These are phyloP conservation scores for Thielaviopsis euricoi DNA, from an alignment of 2,329 filamentous ascomycete genomes.

Conservation along the genomic window DNA sequence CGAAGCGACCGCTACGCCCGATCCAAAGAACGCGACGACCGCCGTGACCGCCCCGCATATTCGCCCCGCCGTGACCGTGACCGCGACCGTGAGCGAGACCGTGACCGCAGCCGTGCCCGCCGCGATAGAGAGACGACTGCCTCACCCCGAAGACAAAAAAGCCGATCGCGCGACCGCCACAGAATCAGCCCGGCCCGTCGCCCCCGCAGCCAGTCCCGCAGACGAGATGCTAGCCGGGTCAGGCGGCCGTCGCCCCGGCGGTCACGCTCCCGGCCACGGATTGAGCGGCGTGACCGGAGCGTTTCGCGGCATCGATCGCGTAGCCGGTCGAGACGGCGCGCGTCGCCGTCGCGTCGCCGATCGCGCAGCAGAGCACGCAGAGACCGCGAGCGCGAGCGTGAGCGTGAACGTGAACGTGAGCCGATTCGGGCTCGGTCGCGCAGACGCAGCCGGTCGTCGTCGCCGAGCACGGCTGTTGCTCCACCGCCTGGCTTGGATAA, in stretches of 20 bases:
- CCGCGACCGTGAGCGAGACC: constrained; percentile 20
- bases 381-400: constrained; percentile 13
- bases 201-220: constrained; percentile 19
- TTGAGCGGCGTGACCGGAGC: constrained; percentile 8
- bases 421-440: constrained; percentile 22
- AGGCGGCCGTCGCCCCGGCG: constrained; percentile 13
- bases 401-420: constrained; percentile 7
- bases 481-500: constrained; percentile 26
- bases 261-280: constrained; percentile 14
- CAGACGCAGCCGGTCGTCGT: constrained; percentile 27
- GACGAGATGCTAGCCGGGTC: constrained; percentile 21
- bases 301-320: constrained; percentile 6
- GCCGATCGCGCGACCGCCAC: constrained; percentile 22
- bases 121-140: neutral
- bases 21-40: constrained; percentile 12
- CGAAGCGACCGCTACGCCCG: neutral
- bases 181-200: constrained; percentile 16
- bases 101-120: constrained; percentile 21
- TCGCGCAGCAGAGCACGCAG: constrained; percentile 10
- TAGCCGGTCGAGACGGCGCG: constrained; percentile 5
- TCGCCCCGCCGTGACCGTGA: constrained; percentile 23
- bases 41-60: constrained; percentile 22
- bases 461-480: constrained; percentile 20
- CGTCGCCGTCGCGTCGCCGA: neutral
- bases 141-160: constrained; percentile 16